Evolutionary conservation across 441 rosid genomes (phyloP).

Genomic region (Pelargonium australe): DNA sequence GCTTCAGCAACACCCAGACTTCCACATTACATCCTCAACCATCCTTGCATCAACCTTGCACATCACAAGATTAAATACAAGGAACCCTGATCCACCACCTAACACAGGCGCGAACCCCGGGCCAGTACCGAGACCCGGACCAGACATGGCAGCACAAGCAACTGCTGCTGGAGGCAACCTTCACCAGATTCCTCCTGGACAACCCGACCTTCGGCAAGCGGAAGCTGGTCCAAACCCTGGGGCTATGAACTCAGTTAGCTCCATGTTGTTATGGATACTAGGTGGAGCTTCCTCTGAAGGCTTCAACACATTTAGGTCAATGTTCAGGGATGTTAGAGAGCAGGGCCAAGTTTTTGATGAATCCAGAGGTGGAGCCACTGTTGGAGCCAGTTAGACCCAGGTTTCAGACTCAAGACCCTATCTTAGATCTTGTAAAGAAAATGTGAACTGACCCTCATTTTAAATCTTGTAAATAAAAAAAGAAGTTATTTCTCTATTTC

Average conservation of each 20-base stretch:
- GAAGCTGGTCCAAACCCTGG: conserved; percentile 51
- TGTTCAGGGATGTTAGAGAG: conserved; percentile 85
- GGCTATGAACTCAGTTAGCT: conserved; percentile 71
- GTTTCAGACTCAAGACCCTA: background rate
- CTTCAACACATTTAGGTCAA: conserved; percentile 69
- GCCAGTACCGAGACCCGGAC: conserved; percentile 42
- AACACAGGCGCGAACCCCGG: conserved; percentile 36
- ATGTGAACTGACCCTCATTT: background rate
- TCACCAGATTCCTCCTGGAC: conserved; percentile 30
- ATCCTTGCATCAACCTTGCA: conserved; percentile 89
- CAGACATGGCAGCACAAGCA: conserved; percentile 29
- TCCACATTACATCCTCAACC: conserved; percentile 91
- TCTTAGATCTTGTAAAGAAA: conserved; percentile 3
- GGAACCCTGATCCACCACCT: conserved; percentile 40
- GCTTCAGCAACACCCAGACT: conserved; percentile 78
- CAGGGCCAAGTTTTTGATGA: conserved; percentile 52
- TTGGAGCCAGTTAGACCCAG: conserved; percentile 6
- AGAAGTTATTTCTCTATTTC: background rate
- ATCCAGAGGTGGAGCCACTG: conserved; percentile 2
- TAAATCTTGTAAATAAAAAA: background rate
- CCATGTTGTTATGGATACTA: conserved; percentile 75
- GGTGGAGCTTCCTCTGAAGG: conserved; percentile 94
- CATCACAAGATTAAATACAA: conserved; percentile 70
- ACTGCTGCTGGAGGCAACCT: conserved; percentile 32
- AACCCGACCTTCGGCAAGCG: conserved; percentile 36